Base-by-base conservation (phyloP, 2,329 filamentous ascomycete species). In the Alternaria sp. region DNA sequence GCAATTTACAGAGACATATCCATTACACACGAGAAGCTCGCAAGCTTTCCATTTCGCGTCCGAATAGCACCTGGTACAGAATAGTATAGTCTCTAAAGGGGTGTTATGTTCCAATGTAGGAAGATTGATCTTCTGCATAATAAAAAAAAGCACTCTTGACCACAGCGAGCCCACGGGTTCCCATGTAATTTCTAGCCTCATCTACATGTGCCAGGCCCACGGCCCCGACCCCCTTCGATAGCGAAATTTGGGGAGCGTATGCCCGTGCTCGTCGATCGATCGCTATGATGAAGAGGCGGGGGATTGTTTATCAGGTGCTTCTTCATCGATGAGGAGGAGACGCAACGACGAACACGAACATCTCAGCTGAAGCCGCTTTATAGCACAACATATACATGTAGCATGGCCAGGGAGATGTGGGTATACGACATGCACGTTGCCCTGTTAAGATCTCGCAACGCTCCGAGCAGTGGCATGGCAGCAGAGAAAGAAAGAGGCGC, bases 371-470 rank as follows among this genome's bases (percentile, higher is more conserved):
- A 48, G 14, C 31, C 29, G 44, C 34, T 6, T 14, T 48, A 48
- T 34, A 24, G 23, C 21, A 48, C 44, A 5, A 24, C 31, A 24
- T 41, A 21, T 21, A 48, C n/a, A 36, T 40, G 21, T 23, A 36
- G 5, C 21, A 48, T 21, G 21, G 31, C 36, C 29, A 48, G 31
- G 31, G 44, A 48, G 44, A 48, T 48, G 44, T 48, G 44, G 44
- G 44, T 13, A 24, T n/a, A 48, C 44, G 31, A 48, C 13, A 34
- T 48, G 36, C 36, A 48, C 4, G 31, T 26, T 33, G 29, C 31
- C 44, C 21, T 48, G 29, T 48, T 48, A 48, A 48, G 44, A 34
- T 48, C 29, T 48, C 31, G 44, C 44, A 36, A 48, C 34, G 44
- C 26, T 24, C 44, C 29, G 29, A 48, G 31, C 23, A n/a, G 29